Conservation (phyloP, 805 yeast genomes). For the Metschnikowia dekortorum region DNA sequence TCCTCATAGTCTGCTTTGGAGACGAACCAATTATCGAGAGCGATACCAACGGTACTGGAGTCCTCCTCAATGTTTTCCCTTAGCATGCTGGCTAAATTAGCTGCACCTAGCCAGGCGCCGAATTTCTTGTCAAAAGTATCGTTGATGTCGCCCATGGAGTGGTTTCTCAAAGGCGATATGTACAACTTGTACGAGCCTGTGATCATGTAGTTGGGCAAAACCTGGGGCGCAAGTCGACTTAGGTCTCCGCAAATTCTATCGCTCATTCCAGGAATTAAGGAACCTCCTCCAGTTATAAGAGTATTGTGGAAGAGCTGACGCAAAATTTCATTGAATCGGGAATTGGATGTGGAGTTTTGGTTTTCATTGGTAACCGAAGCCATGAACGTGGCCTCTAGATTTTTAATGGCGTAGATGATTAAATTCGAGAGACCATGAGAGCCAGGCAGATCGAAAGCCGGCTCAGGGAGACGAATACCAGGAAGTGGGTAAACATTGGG, state of each 20-base stretch:
- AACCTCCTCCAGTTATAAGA: constrained; percentile 58
- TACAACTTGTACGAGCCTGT: constrained; percentile 25
- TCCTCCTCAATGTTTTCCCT: constrained; percentile 35
- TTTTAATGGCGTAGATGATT: constrained; percentile 33
- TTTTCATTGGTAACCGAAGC: constrained; percentile 20
- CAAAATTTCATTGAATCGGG: constrained; percentile 36
- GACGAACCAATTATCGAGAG: constrained; percentile 49
- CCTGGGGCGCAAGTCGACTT: constrained; percentile 37
- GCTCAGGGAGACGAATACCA: constrained; percentile 25
- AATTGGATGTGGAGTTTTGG: constrained; percentile 23
- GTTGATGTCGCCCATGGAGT: constrained; percentile 25
- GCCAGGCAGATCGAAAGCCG: constrained; percentile 40
- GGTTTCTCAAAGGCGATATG: constrained; percentile 22
- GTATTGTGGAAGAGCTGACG: constrained; percentile 38
- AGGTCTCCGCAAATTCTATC: constrained; percentile 55
- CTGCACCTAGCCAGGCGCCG: constrained; percentile 71
- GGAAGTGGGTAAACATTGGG: constrained; percentile 53
- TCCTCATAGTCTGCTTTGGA: constrained; percentile 64
- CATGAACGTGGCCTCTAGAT: constrained; percentile 31
- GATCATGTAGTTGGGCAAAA: constrained; percentile 43
- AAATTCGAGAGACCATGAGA: constrained; percentile 46
- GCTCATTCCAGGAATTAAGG: constrained; percentile 51
- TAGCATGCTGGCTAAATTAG: constrained; percentile 59
- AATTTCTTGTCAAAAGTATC: constrained; percentile 50
- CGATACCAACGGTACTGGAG: constrained; percentile 28